Evolutionary conservation across 768 basidiomycete genomes (phyloP).

Genomic region (Scleroderma bovista): DNA sequence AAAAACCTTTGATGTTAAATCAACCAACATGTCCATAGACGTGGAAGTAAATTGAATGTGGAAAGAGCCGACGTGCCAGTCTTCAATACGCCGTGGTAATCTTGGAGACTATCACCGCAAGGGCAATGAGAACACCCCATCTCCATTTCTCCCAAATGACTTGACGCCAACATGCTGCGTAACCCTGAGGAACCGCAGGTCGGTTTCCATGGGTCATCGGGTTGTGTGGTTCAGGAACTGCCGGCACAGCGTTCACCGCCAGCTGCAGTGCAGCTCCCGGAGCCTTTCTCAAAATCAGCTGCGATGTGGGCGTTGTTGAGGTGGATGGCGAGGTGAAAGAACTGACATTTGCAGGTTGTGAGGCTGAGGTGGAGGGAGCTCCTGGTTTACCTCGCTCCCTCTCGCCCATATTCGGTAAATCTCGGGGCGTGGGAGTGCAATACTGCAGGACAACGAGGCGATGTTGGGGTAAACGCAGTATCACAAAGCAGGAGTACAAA

Average conservation of each 20-base stretch:
- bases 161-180: constrained; percentile 58
- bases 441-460: constrained; percentile 43
- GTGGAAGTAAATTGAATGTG: neutral
- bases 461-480: constrained; percentile 14
- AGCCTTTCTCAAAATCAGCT: constrained; percentile 14
- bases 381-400: constrained; percentile 56
- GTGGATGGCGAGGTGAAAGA: constrained; percentile 15
- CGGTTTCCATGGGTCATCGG: constrained; percentile 23
- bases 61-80: constrained; percentile 5
- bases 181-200: constrained; percentile 37
- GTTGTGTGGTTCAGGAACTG: constrained; percentile 12
- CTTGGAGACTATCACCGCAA: constrained; percentile 74
- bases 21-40: too few species aligned
- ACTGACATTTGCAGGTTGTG: constrained; percentile 10
- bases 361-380: constrained; percentile 17
- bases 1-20: constrained; percentile 8
- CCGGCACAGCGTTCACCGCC: constrained; percentile 9
- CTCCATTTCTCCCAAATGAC: constrained; percentile 82
- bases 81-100: constrained; percentile 49
- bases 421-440: constrained; percentile 55
- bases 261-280: constrained; percentile 14
- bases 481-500: constrained; percentile 8
- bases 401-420: constrained; percentile 93
- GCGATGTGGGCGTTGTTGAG: constrained; percentile 16
- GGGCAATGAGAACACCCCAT: constrained; percentile 71